Percentiles rank a stretch among this genome's conserved stretches.
Conservation (phyloP, 2,329 filamentous ascomycete genomes). For the Phaeosphaeriaceae sp. region DNA sequence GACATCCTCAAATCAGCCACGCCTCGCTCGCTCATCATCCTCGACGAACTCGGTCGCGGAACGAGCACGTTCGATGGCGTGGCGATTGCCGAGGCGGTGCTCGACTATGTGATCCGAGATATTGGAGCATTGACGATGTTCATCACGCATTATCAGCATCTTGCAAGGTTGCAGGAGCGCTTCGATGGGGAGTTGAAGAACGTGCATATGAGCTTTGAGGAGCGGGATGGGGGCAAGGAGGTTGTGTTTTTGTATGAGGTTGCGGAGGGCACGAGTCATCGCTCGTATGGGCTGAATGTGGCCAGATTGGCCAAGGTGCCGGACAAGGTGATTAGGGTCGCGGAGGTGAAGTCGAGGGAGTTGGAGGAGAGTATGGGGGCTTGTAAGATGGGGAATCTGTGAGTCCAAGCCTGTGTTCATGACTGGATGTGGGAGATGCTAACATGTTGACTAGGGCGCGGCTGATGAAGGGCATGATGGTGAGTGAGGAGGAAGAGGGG, state of each 20-base stretch:
- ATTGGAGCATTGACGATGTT: constrained; percentile 84
- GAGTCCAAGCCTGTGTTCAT: constrained; percentile 21
- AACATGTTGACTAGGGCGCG: constrained; percentile 23
- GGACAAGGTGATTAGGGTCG: constrained; percentile 76
- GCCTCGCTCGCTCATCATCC: constrained; percentile 81
- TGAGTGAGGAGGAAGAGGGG: constrained; percentile 30
- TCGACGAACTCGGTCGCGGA: constrained; percentile 93
- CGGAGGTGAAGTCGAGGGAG: constrained; percentile 78
- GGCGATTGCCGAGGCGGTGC: constrained; percentile 90
- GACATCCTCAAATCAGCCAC: constrained; percentile 91
- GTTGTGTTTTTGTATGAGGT: constrained; percentile 97
- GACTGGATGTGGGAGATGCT: constrained; percentile 25
- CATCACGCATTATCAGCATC: constrained; percentile 95
- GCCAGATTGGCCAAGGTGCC: constrained; percentile 85
- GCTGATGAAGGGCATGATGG: constrained; percentile 31
- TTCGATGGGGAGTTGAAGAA: constrained; percentile 76
- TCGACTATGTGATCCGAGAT: constrained; percentile 81
- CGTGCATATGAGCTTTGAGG: constrained; percentile 88
- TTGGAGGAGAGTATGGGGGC: constrained; percentile 70
- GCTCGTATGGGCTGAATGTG: constrained; percentile 94
- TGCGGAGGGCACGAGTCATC: constrained; percentile 86
- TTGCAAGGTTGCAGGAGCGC: constrained; percentile 74
- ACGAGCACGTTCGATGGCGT: constrained; percentile 96
- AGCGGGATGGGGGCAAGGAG: constrained; percentile 65
- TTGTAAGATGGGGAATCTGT: constrained; percentile 43